Percentiles rank a stretch among this genome's conserved stretches.
Evolutionary conservation across 257 asterid species (phyloP).

Genomic region (Ehretia macrophylla): DNA sequence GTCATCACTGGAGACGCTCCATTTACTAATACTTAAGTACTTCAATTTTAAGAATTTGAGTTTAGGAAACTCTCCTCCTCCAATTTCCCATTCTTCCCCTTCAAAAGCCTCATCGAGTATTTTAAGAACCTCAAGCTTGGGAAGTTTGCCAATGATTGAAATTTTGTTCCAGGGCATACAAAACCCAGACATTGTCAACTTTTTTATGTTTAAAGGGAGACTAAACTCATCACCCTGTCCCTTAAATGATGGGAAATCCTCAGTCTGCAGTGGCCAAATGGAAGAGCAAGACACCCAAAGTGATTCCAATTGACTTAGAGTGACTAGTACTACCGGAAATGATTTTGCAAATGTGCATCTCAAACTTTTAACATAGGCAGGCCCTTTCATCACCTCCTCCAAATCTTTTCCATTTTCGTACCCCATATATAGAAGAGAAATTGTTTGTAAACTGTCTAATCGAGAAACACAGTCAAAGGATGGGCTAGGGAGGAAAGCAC

Average conservation of each 20-base stretch:
- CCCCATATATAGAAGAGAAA: no score
- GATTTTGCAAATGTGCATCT: not conserved
- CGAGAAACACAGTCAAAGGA: no score
- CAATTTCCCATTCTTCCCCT: not conserved
- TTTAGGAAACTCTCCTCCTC: not conserved
- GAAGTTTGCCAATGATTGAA: not conserved
- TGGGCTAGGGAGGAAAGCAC: no score
- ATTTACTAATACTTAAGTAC: not conserved
- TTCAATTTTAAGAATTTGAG: not conserved
- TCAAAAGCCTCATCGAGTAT: not conserved
- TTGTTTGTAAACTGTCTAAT: no score
- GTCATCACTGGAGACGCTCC: not conserved
- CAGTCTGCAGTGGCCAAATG: no score
- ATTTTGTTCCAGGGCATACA: not conserved
- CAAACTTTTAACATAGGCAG: constrained; percentile 7
- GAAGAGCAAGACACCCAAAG: no score
- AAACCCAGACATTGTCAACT: no score
- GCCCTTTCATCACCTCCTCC: not conserved
- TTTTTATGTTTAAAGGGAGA: no score
- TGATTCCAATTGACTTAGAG: constrained; percentile 2
- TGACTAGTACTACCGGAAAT: not conserved
- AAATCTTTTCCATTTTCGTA: not conserved
- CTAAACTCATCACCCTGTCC: not conserved
- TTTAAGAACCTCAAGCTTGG: not conserved
- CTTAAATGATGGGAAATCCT: no score